phyloP scores from a whole-genome alignment of 768 basidiomycete genomes.

The Floccularia luteovirens region DNA sequence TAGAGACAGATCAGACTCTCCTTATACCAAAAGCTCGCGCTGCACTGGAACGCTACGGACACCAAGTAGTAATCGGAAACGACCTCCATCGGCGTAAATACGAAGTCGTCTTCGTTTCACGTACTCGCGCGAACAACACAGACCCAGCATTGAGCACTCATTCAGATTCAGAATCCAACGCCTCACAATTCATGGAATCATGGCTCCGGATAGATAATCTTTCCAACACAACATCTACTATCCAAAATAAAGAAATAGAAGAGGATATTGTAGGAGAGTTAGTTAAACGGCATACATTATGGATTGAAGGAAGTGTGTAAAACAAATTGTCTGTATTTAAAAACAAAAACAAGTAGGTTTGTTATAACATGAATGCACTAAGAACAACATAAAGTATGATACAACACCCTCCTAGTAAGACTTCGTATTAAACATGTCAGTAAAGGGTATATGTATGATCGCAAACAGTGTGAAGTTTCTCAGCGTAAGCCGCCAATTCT shows the following conservation, averaged over 20 bases:
- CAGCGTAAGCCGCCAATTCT: constrained; percentile 47
- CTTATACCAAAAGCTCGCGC: constrained; percentile 86
- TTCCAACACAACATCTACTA: constrained; percentile 18
- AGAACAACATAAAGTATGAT: too few relatives aligned
- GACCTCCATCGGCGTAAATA: constrained; percentile 87
- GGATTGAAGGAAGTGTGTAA: constrained; percentile 37
- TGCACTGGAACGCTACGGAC: constrained; percentile 90
- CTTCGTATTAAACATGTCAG: too few relatives aligned
- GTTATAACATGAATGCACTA: too few relatives aligned
- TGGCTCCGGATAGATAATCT: constrained; percentile 58
- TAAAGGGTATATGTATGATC: too few relatives aligned
- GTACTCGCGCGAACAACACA: constrained; percentile 10
- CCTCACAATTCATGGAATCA: constrained; percentile 36
- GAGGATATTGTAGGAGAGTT: constrained; percentile 81
- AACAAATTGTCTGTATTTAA: background rate
- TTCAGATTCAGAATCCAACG: constrained; percentile 1
- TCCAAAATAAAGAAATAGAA: constrained; percentile 75
- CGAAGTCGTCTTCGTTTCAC: constrained; percentile 89
- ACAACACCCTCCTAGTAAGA: too few relatives aligned
- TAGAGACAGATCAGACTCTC: constrained; percentile 83
- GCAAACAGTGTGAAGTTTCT: too few relatives aligned
- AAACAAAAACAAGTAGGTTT: background rate
- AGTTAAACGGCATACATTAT: constrained; percentile 62
- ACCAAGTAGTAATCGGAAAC: constrained; percentile 96
- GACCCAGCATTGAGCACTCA: constrained; percentile 5